Base-by-base conservation (phyloP, 1,284 basidiomycete genomes). In the Moesziomyces parantarcticus region DNA sequence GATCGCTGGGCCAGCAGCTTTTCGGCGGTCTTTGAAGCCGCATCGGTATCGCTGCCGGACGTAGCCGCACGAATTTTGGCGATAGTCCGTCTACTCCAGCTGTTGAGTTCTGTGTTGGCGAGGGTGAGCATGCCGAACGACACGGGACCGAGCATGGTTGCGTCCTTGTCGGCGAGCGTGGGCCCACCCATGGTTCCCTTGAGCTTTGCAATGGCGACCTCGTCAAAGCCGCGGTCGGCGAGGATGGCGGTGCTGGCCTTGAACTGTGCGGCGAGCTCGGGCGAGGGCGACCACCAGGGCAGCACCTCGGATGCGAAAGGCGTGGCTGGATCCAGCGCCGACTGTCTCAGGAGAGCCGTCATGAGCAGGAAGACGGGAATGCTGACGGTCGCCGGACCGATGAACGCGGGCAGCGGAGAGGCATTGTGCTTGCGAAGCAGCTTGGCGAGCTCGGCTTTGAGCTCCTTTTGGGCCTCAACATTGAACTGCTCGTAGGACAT, bases 401-500 rank as follows among this genome's bases (percentile, higher is more conserved):
- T 20, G 39, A 79, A 71, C 0, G 77, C 75, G 7, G 73, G 72
- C 11, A 75, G 23, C 2, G 81, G 81, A 5, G 75, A 74, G 22
- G 76, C 81, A 21, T 76, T 64, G 61, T 81, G 69, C 44, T 76
- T 63, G 21, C 51, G 40, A 0, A 77, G 44, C 40, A 83, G 55
- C 22, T 66, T 54, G n/a, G 66, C 53, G 39, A 80, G 70, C n/a
- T 75, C 57, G 3, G 64, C 58, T 32, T 64, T 67, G 20, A 81
- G 57, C 60, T 79, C 73, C 41, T 77, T 81, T 55, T 85, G 76
- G 11, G 85, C 78, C 52, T 84, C 84, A 18, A 70, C 61, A 44
- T 84, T 71, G 64, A 86, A 87, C 58, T 84, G 79, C 21, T 85
- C 84, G 88, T 87, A 82, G 88, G 88, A 57, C 88, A 88, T 50